Evolutionary conservation across 2,329 filamentous ascomycete genomes (phyloP).

Genomic region (Claviceps purpurea): DNA sequence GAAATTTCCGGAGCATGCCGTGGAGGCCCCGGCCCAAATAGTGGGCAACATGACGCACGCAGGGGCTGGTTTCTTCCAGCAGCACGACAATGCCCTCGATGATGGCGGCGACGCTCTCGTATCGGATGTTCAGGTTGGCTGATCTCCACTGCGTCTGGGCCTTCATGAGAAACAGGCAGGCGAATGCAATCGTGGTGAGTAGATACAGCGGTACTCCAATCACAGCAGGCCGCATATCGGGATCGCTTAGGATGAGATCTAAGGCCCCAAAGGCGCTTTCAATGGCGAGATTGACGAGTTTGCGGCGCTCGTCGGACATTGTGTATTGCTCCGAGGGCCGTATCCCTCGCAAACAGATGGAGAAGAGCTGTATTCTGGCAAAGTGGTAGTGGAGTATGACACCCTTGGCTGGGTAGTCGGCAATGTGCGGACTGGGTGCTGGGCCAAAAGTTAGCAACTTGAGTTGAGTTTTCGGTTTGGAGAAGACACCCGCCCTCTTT

Average conservation of each 20-base stretch:
- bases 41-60: constrained; percentile 16
- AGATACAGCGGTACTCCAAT: constrained; percentile 20
- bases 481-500: not conserved
- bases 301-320: constrained; percentile 29
- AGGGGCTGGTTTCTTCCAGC: constrained; percentile 13
- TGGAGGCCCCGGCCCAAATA: constrained; percentile 17
- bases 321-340: constrained; percentile 21
- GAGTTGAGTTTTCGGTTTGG: not conserved
- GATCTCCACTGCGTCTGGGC: constrained; percentile 17
- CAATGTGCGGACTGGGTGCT: constrained; percentile 32
- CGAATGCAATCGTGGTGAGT: constrained; percentile 19
- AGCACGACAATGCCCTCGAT: constrained; percentile 14
- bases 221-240: constrained; percentile 17
- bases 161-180: constrained; percentile 20
- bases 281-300: constrained; percentile 29
- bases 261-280: constrained; percentile 18
- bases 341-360: constrained; percentile 29
- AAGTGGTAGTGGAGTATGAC: constrained; percentile 37
- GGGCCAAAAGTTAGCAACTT: not conserved
- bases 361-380: constrained; percentile 34
- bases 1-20: constrained; percentile 17
- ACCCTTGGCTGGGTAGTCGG: constrained; percentile 34
- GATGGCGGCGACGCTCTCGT: constrained; percentile 17
- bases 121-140: constrained; percentile 14
- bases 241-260: constrained; percentile 17